A percentile compares a stretch with the other conserved stretches of the same genome.
phyloP scores from a whole-genome alignment of 108 stramenopile species.

The Nitzschia sp. region DNA sequence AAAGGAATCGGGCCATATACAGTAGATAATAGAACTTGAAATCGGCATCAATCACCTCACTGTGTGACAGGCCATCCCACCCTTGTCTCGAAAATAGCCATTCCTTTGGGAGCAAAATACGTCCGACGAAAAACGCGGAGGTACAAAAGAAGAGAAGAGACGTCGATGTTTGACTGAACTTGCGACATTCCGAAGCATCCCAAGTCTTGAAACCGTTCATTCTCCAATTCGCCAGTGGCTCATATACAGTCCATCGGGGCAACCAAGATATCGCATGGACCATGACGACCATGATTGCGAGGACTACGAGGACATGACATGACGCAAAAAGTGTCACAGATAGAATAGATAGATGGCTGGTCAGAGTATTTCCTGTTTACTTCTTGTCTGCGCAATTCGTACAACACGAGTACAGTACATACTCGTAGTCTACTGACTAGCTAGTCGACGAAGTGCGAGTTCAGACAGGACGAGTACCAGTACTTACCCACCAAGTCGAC shows the following conservation, averaged over 20 bases:
- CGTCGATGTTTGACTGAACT: slow-evolving; percentile 17
- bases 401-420: too few relatives aligned
- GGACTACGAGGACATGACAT: background rate
- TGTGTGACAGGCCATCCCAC: slow-evolving; percentile 10
- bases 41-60: slow-evolving; percentile 23
- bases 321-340: background rate
- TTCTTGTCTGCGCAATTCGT: too few relatives aligned
- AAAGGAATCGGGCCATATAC: slow-evolving; percentile 42
- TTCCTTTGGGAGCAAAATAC: slow-evolving; percentile 15
- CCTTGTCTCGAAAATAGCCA: slow-evolving; percentile 15
- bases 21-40: slow-evolving; percentile 47
- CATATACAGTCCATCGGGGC: slow-evolving; percentile 21
- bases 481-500: slow-evolving; percentile 21
- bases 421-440: too few relatives aligned
- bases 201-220: slow-evolving; percentile 17
- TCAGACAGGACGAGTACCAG: background rate
- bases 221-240: slow-evolving; percentile 27
- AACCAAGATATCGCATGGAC: slow-evolving; percentile 19
- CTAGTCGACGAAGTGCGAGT: too few relatives aligned
- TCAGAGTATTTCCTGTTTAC: background rate
- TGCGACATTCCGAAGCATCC: background rate
- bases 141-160: background rate
- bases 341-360: background rate
- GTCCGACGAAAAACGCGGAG: slow-evolving; percentile 7
- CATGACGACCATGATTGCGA: background rate